Evolutionary conservation across 768 basidiomycete species (phyloP), one percentile per base, ranked within the genome.

Genomic region (Boletus coccyginus): DNA sequence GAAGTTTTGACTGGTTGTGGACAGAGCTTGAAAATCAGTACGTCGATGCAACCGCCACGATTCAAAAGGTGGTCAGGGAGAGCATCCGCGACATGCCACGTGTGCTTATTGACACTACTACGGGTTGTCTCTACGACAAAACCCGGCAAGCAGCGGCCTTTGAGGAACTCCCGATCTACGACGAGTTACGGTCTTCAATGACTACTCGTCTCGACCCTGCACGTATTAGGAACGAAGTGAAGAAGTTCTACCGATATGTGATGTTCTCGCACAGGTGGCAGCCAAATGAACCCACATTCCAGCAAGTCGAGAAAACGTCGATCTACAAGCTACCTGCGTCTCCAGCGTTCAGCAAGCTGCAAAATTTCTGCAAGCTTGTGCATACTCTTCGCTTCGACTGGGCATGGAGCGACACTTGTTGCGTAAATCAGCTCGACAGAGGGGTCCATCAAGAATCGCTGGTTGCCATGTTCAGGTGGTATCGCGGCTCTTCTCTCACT

Each of bases 381-480:
- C 36, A 24, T 2, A 5, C 36, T 14, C 16, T 33, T 14, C 4
- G 31, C 7, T 56, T 56, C 9, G 44, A 16, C 2, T 56, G 55
- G 55, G 49, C 33, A 6, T 56, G 50, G 55, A 19, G 8, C 3
- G 39, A 56, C 19, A 56, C 48, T 42, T 55, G 16, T 19, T 64
- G 24, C 39, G 35, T 16, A 7, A 16, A 21, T 2, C 19, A 38
- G 16, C 31, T 38, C 16, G n/a, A 19, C 16, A 38, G 27, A 19
- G 19, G n/a, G 46, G 40, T 33, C 40, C 13, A 16, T 12, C 41
- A n/a, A 13, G 55, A 61, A 33, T 64, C 64, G 2, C 31, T 62
- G 3, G 17, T 39, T 2, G 55, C 63, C 1, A 64, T 60, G 64
- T 58, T 57, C 40, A 19, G n/a, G 7, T 64, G 60, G 64, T 62